A percentile compares a stretch with the other conserved stretches of the same genome.
Conservation (phyloP, 495 filamentous ascomycete species). For the Lichina pygmaea region DNA sequence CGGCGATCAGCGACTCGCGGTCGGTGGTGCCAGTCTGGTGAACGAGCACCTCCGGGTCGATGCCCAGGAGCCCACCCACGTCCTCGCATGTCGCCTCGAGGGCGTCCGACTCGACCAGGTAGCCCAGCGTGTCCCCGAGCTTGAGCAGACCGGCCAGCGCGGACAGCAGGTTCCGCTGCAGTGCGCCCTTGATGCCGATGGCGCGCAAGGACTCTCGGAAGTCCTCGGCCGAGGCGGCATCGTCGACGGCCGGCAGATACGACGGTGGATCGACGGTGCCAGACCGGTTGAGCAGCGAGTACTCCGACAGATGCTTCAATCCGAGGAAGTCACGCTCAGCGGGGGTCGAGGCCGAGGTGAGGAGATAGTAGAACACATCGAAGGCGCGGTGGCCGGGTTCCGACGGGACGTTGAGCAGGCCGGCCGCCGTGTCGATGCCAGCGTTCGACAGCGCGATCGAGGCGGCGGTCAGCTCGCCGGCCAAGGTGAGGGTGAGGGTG, state of each 20-base stretch:
- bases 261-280: conserved; percentile 67
- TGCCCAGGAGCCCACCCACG: conserved; percentile 55
- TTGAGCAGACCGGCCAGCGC: conserved; percentile 69
- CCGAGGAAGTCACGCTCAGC: conserved; percentile 82
- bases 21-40: conserved; percentile 61
- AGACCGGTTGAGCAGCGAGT: conserved; percentile 54
- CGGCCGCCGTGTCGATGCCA: conserved; percentile 62
- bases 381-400: conserved; percentile 79
- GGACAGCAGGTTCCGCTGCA: conserved; percentile 55
- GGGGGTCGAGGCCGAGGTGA: conserved; percentile 68
- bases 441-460: conserved; percentile 58
- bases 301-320: conserved; percentile 50
- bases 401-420: conserved; percentile 54
- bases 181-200: conserved; percentile 73
- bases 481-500: conserved; percentile 53
- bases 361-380: conserved; percentile 90
- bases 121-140: conserved; percentile 69
- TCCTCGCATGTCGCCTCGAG: conserved; percentile 77
- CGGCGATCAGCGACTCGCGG: conserved; percentile 52
- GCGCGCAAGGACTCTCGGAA: conserved; percentile 59
- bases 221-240: conserved; percentile 79
- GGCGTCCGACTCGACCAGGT: conserved; percentile 60
- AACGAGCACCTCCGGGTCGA: conserved; percentile 65
- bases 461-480: conserved; percentile 50
- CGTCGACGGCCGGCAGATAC: conserved; percentile 81